Conservation (phyloP, 2,329 filamentous ascomycete species). For the Chrysoporthe deuterocubensis region DNA sequence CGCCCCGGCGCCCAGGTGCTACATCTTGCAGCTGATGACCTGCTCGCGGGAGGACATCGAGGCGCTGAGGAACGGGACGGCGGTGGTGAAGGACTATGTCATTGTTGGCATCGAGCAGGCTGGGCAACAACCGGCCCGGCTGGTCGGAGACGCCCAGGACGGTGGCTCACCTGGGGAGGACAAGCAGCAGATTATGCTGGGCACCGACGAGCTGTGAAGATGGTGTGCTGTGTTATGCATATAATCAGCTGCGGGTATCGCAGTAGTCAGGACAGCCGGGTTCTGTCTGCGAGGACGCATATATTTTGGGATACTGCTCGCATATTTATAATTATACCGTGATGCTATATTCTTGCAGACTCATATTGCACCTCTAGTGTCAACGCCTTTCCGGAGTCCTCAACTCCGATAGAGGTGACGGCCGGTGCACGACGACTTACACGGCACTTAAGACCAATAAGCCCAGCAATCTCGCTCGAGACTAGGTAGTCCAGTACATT, state of each 20-base stretch:
- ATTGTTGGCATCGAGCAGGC: constrained; percentile 28
- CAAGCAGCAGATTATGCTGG: background rate
- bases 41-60: constrained; percentile 29
- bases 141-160: background rate
- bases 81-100: constrained; percentile 31
- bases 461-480: too few species aligned
- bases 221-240: background rate
- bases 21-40: constrained; percentile 23
- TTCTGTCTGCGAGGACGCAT: too few species aligned
- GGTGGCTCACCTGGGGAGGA: background rate
- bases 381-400: too few species aligned
- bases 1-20: constrained; percentile 10
- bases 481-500: too few species aligned
- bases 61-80: constrained; percentile 30
- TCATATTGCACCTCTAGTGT: too few species aligned
- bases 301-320: too few species aligned
- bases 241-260: background rate
- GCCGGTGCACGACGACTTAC: too few species aligned
- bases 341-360: too few species aligned
- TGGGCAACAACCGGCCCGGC: background rate
- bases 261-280: too few species aligned
- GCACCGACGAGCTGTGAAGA: constrained; percentile 16
- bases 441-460: too few species aligned
- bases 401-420: too few species aligned
- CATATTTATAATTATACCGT: too few species aligned